Evolutionary conservation across 257 asterid genomes (phyloP).

Genomic region (Ballota nigra): DNA sequence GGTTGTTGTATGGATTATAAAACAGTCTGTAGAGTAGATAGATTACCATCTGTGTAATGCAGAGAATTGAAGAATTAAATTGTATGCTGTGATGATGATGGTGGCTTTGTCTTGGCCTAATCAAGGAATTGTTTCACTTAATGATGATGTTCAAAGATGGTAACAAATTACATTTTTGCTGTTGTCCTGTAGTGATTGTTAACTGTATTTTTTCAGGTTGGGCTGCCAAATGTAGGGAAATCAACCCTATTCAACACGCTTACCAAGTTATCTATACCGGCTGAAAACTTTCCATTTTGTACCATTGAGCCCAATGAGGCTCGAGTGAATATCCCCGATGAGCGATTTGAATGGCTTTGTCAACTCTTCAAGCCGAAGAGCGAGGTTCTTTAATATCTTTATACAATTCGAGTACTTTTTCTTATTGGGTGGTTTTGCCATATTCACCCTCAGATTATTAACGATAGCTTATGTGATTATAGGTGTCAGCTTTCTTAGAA

Average conservation of each 20-base stretch:
- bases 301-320: constrained; percentile 99
- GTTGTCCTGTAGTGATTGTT: background rate
- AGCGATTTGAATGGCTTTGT: constrained; percentile 94
- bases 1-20: background rate
- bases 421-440: constrained; percentile 10
- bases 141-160: background rate
- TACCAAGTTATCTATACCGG: constrained; percentile 93
- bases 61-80: background rate
- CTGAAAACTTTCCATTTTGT: constrained; percentile 96
- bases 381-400: constrained; percentile 53
- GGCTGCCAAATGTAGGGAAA: constrained; percentile 96
- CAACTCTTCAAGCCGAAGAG: constrained; percentile 91
- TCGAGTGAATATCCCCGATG: constrained; percentile 87
- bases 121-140: background rate
- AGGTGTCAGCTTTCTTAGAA: constrained; percentile 94
- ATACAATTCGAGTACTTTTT: background rate
- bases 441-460: background rate
- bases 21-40: background rate
- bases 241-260: constrained; percentile 98
- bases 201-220: constrained; percentile 62
- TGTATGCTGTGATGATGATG: constrained; percentile 7
- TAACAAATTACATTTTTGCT: background rate
- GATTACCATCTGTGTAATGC: background rate
- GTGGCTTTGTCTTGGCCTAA: background rate
- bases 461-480: constrained; percentile 5